phyloP scores from a whole-genome alignment of 2,329 filamentous ascomycete species.

The Rutstroemia sp. region DNA sequence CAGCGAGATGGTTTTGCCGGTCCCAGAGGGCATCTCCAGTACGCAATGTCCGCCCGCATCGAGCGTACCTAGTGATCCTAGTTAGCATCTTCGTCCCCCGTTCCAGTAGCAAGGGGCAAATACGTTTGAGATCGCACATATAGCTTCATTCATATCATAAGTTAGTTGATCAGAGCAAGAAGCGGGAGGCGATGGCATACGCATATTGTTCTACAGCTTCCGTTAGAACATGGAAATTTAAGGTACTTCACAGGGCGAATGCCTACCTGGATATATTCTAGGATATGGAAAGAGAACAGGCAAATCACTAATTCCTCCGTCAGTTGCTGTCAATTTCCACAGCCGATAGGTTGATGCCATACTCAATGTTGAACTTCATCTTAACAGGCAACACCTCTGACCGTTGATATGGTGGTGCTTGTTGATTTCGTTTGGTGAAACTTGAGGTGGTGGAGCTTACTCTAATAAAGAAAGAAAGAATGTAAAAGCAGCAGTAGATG shows the following conservation, averaged over 20 bases:
- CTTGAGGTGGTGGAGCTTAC: neutral
- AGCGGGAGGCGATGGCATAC: constrained; percentile 28
- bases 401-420: neutral
- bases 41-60: constrained; percentile 94
- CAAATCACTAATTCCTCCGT: constrained; percentile 45
- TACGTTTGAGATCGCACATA: constrained; percentile 76
- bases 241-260: neutral
- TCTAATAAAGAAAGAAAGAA: neutral
- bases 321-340: constrained; percentile 7
- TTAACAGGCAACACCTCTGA: constrained; percentile 24
- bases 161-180: constrained; percentile 5
- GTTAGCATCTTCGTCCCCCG: constrained; percentile 12
- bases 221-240: constrained; percentile 14
- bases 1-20: constrained; percentile 93
- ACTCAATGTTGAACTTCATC: constrained; percentile 79
- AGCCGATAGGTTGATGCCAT: constrained; percentile 22
- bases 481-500: neutral
- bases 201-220: constrained; percentile 61
- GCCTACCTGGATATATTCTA: constrained; percentile 55
- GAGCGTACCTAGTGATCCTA: constrained; percentile 53
- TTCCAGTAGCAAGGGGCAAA: constrained; percentile 6
- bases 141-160: constrained; percentile 39
- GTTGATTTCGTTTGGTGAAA: neutral
- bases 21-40: constrained; percentile 97
- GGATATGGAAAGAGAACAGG: constrained; percentile 69